A percentile compares a stretch with the other conserved stretches of the same genome.
Evolutionary conservation across 2,329 filamentous ascomycete species (phyloP).

Genomic region (Venturiaceae sp.): DNA sequence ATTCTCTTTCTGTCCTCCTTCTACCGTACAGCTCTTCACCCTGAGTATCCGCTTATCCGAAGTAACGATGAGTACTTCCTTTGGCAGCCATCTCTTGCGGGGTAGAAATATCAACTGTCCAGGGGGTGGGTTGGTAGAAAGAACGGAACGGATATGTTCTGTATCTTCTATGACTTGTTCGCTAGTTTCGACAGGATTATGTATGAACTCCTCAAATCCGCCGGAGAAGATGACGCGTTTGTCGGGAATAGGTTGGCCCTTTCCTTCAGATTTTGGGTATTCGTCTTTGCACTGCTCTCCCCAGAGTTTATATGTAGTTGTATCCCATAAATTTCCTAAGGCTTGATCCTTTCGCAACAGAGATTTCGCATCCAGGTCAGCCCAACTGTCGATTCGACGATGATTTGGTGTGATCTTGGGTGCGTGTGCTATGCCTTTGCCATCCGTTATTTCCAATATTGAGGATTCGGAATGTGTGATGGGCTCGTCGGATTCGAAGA

Average conservation of each 20-base stretch:
- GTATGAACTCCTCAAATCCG: not conserved
- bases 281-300: not conserved
- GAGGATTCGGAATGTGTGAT: constrained; percentile 14
- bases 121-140: not conserved
- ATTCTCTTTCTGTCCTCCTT: not conserved
- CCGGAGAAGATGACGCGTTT: not conserved
- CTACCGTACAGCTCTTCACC: not conserved
- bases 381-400: not conserved
- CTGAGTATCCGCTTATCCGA: not conserved
- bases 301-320: not conserved
- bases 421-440: constrained; percentile 41
- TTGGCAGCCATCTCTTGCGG: not conserved
- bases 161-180: not conserved
- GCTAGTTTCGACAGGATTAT: not conserved
- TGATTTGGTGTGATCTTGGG: constrained; percentile 51
- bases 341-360: not conserved
- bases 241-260: no score
- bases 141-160: not conserved
- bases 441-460: constrained; percentile 11
- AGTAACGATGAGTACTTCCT: not conserved
- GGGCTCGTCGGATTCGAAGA: constrained; percentile 18
- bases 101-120: not conserved
- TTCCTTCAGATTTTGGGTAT: not conserved
- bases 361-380: not conserved
- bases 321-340: not conserved